A percentile compares a stretch with the other conserved stretches of the same genome.
Evolutionary conservation across 1,139 yeast genomes (phyloP).

Genomic region (Geotrichum bryndzae): DNA sequence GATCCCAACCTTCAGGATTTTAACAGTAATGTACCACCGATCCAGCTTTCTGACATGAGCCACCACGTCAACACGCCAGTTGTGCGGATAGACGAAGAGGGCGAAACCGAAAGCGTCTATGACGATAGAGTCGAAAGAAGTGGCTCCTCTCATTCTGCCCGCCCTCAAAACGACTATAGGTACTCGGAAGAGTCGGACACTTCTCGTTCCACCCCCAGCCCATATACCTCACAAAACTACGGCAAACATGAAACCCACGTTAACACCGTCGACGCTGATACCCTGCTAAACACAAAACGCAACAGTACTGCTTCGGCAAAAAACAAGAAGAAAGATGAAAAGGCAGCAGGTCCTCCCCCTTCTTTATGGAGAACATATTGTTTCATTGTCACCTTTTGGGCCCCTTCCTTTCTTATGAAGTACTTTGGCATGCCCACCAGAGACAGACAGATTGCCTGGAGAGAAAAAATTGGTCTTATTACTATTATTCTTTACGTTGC

Average conservation of each 20-base stretch:
- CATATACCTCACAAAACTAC: conserved; percentile 3
- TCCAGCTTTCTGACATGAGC: conserved; percentile 14
- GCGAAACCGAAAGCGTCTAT: background rate
- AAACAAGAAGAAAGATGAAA: conserved; percentile 7
- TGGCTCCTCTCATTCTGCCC: background rate
- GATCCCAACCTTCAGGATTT: conserved; percentile 52
- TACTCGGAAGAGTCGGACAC: conserved; percentile 8
- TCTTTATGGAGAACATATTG: conserved; percentile 83
- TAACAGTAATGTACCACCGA: conserved; percentile 32
- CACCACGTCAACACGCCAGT: background rate
- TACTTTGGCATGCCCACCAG: conserved; percentile 72
- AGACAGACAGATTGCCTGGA: conserved; percentile 91
- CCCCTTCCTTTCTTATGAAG: conserved; percentile 68
- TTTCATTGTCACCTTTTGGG: conserved; percentile 79
- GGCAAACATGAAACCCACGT: conserved; percentile 5
- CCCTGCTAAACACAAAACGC: conserved; percentile 16
- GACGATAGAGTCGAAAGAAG: background rate
- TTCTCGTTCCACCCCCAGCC: background rate
- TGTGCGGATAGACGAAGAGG: conserved; percentile 6
- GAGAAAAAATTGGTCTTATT: conserved; percentile 85
- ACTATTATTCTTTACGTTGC: conserved; percentile 71
- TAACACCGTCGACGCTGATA: conserved; percentile 13
- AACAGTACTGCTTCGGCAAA: conserved; percentile 19
- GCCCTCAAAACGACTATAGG: conserved; percentile 24
- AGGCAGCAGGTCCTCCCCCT: conserved; percentile 28